Evolutionary conservation across 768 basidiomycete species (phyloP), one percentile per base, ranked within the genome.

Genomic region (Agaricus blazei): DNA sequence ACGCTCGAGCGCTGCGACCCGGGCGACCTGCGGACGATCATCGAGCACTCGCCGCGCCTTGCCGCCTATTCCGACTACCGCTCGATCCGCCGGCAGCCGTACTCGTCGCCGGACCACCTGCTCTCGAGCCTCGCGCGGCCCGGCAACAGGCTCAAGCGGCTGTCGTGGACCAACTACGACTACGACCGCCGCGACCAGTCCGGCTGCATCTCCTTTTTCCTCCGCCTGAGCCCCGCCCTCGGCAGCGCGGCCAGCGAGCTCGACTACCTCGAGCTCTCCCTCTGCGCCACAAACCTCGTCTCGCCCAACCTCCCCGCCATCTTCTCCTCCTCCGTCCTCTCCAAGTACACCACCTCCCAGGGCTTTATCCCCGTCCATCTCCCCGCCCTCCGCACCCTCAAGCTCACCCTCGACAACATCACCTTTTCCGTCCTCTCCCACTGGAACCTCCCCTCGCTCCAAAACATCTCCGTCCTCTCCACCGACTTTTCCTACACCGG

Each of bases 81-180:
- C 49, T 83, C 82, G 6, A 79, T 89, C 38, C 77, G 85, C 52
- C 78, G 84, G 9, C 64, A 62, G 11, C 45, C 51, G 1, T 52
- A 54, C 38, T 47, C 58, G 3, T 59, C 54, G 3, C 61, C 65
- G 1, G 62, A 67, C 3, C 77, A 83, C 51, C 76, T 89, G 49
- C 76, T 88, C 9, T 75, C 75, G 9, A 76, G 82, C 9, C 79
- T 89, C 27, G 81, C 76, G 46, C 80, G 70, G 45, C 79, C 80
- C 14, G 72, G 76, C 43, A 78, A 75, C 59, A 68, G 70, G 44
- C 72, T 90, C 36, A 78, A 81, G 3, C 71, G 81, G 28, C 71
- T 90, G 12, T 82, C 80, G 26, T 87, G 85, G 79, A 89, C 87
- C 36, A 87, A 82, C 62, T 90, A 90, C 61, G 85, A 83, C 31